Evolutionary conservation across 768 basidiomycete genomes (phyloP), one percentile per base, ranked within the genome.

Genomic region (Lactarius hengduanensis): DNA sequence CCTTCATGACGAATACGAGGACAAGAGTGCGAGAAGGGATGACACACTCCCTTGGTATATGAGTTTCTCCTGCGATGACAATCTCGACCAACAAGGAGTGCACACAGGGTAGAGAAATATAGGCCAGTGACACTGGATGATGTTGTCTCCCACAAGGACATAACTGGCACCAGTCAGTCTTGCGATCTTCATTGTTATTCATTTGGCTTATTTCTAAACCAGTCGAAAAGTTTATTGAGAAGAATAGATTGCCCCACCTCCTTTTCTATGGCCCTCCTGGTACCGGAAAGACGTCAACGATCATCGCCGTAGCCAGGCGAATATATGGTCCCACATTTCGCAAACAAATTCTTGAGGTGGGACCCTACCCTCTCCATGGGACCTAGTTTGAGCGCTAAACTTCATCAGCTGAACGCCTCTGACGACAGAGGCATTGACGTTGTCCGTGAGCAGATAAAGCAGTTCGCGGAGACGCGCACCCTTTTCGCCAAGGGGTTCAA

Each of bases 371-470:
- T 30, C 26, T 58, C 45, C 50, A 15, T 10, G 26, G 61, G 28
- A 36, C n/a, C 43, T 55, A 50, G 11, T 54, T 67, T 30, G 60
- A 32, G 26, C 64, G n/a, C 50, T 61, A 66, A 59, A 30, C 30
- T 56, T 13, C 59, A 20, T 22, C 68, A 96, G 94, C 84, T 99
- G 54, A 99, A 99, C 75, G 97, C 97, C 7, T 97, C 95, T 1
- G 97, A 99, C 75, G 97, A 98, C 73, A 88, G 97, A 73, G 97
- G 97, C 38, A 99, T 99, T 67, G 97, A 99, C 67, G 96, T 98
- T 54, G 97, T 99, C 20, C 87, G 97, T 59, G 97, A 98, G 77
- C 96, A 98, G 80, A 96, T 99, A 76, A 99, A 98, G 76, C 94
- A 94, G 74, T 99, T 98, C 72, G 95, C 97, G 1, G 94, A 96